Evolutionary conservation across 2,329 filamentous ascomycete species (phyloP).

Genomic region (Ophiostoma ips): DNA sequence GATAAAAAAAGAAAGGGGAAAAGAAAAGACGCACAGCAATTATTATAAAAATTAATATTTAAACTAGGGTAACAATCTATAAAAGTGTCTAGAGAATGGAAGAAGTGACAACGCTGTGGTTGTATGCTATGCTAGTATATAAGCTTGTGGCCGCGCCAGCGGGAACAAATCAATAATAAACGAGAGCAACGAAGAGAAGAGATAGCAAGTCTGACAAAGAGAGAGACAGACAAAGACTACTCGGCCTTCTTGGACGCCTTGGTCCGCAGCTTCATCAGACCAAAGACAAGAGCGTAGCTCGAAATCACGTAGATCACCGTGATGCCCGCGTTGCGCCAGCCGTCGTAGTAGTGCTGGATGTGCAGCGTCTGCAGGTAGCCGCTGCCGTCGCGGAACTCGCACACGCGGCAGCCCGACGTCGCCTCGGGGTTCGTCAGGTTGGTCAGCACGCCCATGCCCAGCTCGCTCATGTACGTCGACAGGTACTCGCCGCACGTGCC

Average conservation of each 20-base stretch:
- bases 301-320: constrained; percentile 40
- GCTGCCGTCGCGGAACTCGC: constrained; percentile 40
- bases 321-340: constrained; percentile 51
- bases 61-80: background rate
- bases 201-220: too few species aligned
- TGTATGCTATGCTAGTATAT: too few species aligned
- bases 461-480: constrained; percentile 31
- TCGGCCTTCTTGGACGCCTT: constrained; percentile 30
- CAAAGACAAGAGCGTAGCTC: constrained; percentile 35
- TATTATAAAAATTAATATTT: too few species aligned
- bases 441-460: constrained; percentile 25
- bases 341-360: constrained; percentile 45
- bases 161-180: too few species aligned
- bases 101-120: too few species aligned
- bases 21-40: background rate
- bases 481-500: constrained; percentile 46
- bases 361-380: constrained; percentile 49
- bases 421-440: constrained; percentile 43
- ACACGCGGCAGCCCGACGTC: constrained; percentile 41
- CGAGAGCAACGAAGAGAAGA: too few species aligned
- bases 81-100: background rate
- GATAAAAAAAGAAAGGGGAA: background rate
- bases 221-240: too few species aligned
- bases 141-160: too few species aligned
- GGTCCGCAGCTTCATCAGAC: constrained; percentile 34